Base-by-base conservation (phyloP, 108 stramenopile species). In the Parmales sp. region DNA sequence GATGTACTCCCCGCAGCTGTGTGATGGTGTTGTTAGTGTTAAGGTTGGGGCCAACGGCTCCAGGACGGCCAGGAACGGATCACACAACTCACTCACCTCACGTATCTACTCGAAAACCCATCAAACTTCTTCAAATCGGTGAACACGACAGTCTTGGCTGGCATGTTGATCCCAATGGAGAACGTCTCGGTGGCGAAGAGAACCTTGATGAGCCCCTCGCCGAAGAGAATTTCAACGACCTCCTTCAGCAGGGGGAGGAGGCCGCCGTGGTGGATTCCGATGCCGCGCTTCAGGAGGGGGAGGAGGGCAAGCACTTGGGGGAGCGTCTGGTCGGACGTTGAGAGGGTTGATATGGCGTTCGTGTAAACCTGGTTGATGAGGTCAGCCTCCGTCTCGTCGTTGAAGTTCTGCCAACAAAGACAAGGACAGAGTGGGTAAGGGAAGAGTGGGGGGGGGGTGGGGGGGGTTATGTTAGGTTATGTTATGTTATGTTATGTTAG, bases 191-290 rank as follows among this genome's bases (percentile, higher is more conserved):
- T 99, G 19, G 98, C 97, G 79, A 98, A 98, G 0, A 99, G 75
- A 46, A 84, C 74, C 75, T 99, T 99, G 77, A 99, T 87, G 2
- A 98, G 77, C n/a, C 93, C 91, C 69, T 96, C 96, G 41, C 87
- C 82, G 66, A 99, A 99, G 39, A 99, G 79, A 70, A 99, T 98
- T 73, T 99, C 98, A 31, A 96, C 94, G 77, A 99, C 91, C 69
- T 99, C 98, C 72, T 99, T 99, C 23, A 99, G 79, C 39, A 98
- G 98, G 18, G 98, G 98, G 13, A 99, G 80, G 44, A 99, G 82
- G n/a, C 98, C 98, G 39, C 98, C 98, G 77, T 99, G 98, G 79
- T 99, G 98, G 44, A 99, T 92, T 4, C 96, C 96, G 31, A 99
- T 91, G 9, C 98, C 98, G 1, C 94, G 84, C 70, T 97, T 94